phyloP scores from a whole-genome alignment of 2,329 filamentous ascomycete genomes.

The Epichloe uncinata region DNA sequence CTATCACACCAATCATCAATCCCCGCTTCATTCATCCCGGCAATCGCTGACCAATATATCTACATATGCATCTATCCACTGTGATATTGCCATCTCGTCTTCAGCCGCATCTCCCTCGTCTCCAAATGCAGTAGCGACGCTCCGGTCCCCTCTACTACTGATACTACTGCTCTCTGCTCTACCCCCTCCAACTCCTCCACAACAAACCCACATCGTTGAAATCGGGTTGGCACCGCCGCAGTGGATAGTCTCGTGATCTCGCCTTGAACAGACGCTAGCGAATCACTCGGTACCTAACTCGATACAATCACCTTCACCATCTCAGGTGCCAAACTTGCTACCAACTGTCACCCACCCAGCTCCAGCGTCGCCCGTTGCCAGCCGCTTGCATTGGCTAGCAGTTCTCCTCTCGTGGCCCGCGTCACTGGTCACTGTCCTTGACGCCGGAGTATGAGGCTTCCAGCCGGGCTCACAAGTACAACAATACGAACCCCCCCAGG shows the following conservation, averaged over 20 bases:
- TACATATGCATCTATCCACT: too few species aligned
- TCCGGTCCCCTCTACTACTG: not conserved
- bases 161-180: not conserved
- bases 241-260: not conserved
- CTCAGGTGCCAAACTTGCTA: not conserved
- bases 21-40: not conserved
- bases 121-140: not conserved
- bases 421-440: constrained; percentile 9
- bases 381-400: constrained; percentile 17
- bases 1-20: too few species aligned
- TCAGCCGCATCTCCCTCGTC: not conserved
- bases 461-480: not conserved
- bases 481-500: constrained; percentile 7
- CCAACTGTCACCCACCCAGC: constrained; percentile 2
- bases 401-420: constrained; percentile 7
- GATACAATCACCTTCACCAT: constrained; percentile 2
- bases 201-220: constrained; percentile 1
- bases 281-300: not conserved
- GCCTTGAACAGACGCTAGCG: not conserved
- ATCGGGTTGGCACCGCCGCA: not conserved
- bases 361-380: constrained; percentile 2
- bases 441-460: not conserved
- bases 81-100: not conserved
- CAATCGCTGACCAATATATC: too few species aligned
- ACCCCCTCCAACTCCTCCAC: constrained; percentile 4